Base-by-base conservation (phyloP, 805 yeast genomes). In the Kluyveromyces siamensis region DNA sequence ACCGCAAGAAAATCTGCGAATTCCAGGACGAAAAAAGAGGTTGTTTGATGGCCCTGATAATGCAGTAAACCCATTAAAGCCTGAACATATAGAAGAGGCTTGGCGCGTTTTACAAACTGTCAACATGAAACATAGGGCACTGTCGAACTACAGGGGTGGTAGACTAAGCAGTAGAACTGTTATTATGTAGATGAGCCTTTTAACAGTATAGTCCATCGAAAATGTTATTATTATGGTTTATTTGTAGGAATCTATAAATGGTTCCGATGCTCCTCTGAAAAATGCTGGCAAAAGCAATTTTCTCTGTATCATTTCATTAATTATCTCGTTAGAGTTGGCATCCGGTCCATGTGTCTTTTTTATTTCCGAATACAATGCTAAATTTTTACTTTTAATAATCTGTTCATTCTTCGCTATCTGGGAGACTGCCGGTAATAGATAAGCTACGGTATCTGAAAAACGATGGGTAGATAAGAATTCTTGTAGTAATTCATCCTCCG, bases 41-140 rank as follows among this genome's bases (percentile, higher is more conserved):
- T 62, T 89, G 44, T 89, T 89, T 62, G 96, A 87, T 65, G 91
- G 86, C 36, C 96, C 96, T 1, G 95, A 88, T 58, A 87, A 87
- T 58, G 79, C 83, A 46, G 84, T 83, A 14, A 77, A 78, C 48
- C 96, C 96, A 0, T 73, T 90, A 37, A 71, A 79, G 61, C 87
- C 91, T 0, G 77, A 79, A 50, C 96, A 90, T 64, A 81, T 90
- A 10, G 82, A 83, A 50, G 96, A 88, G 60, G 96, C 97, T 0
- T 88, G 93, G 89, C 72, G 96, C 58, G 69, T 83, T 47, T 65
- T 87, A 40, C 96, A 89, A 63, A 67, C 72, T 1, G 68, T 68
- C 1, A 74, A 75, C 41, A 77, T 77, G 58, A 76, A 73, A 42
- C 83, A 79, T 52, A 79, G 75, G 50, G 84, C 93, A 2, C 62